These are phyloP conservation scores for Pseudoneurospora amorphoporcata DNA, from an alignment of 495 filamentous ascomycete genomes.

Conservation along the genomic window DNA sequence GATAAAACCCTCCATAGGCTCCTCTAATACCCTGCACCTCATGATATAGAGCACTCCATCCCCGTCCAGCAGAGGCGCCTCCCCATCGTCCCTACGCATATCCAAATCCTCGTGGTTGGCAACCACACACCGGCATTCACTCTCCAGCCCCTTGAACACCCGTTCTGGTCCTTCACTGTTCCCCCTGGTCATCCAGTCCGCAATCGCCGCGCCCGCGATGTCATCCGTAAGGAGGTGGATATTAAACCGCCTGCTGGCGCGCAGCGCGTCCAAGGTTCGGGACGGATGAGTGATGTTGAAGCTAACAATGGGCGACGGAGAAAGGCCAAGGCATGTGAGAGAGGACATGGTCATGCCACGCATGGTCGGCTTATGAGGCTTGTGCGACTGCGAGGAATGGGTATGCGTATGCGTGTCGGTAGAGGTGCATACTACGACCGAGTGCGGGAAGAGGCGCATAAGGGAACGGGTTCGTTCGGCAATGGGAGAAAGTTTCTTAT, in stretches of 20 bases:
- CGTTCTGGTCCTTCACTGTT: slow-evolving; percentile 16
- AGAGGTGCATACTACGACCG: slow-evolving; percentile 63
- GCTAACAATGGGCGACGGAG: slow-evolving; percentile 56
- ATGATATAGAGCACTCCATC: slow-evolving; percentile 33
- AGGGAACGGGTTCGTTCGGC: slow-evolving; percentile 42
- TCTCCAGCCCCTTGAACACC: slow-evolving; percentile 20
- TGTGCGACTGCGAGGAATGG: slow-evolving; percentile 13
- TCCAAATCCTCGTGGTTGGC: background rate
- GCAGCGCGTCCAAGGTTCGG: slow-evolving; percentile 56
- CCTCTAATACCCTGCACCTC: slow-evolving; percentile 27
- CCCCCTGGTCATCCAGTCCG: slow-evolving; percentile 32
- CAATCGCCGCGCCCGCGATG: slow-evolving; percentile 30
- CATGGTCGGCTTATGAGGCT: slow-evolving; percentile 17
- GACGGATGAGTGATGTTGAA: slow-evolving; percentile 73
- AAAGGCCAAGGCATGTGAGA: slow-evolving; percentile 63
- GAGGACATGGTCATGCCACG: slow-evolving; percentile 74
- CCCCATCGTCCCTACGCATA: background rate
- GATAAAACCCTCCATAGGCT: slow-evolving; percentile 26
- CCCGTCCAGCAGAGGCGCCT: slow-evolving; percentile 22
- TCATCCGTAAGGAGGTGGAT: slow-evolving; percentile 38
- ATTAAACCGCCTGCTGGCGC: slow-evolving; percentile 30
- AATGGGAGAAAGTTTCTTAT: slow-evolving; percentile 9
- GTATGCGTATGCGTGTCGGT: slow-evolving; percentile 10
- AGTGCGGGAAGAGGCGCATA: slow-evolving; percentile 62
- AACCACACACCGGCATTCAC: slow-evolving; percentile 15